Conservation (phyloP, 805 yeast species). For the Wickerhamomyces sydowiorum region DNA sequence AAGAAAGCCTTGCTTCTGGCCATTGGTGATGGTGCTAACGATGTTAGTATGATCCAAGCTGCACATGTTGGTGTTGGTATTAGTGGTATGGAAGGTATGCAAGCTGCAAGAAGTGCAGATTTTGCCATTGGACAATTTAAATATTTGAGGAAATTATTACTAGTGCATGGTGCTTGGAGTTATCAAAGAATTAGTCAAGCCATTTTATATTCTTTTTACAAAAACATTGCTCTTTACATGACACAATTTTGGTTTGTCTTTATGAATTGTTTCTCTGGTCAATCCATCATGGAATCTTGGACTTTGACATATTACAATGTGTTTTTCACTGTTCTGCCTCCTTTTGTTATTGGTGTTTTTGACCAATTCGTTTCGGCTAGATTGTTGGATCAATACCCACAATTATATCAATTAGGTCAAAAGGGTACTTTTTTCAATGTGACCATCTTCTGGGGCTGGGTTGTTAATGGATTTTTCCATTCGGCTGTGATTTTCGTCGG, state of each 20-base stretch:
- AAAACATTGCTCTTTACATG: constrained; percentile 92
- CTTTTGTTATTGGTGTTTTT: constrained; percentile 92
- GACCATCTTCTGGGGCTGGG: constrained; percentile 95
- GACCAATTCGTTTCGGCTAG: constrained; percentile 95
- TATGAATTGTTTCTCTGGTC: constrained; percentile 89
- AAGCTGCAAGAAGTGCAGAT: constrained; percentile 98
- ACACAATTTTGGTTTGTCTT: constrained; percentile 98
- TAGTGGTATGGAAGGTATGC: constrained; percentile 99
- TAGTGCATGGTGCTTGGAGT: constrained; percentile 98
- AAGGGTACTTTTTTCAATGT: constrained; percentile 85
- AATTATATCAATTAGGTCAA: constrained; percentile 87
- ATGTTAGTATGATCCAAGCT: constrained; percentile 98
- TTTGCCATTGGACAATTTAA: constrained; percentile 94
- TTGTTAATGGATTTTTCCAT: constrained; percentile 90
- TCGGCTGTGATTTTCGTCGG: constrained; percentile 80
- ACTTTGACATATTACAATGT: constrained; percentile 94
- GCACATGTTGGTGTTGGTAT: constrained; percentile 99
- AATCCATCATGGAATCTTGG: constrained; percentile 96
- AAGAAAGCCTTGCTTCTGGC: constrained; percentile 73
- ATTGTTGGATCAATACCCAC: constrained; percentile 86
- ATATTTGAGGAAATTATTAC: constrained; percentile 70
- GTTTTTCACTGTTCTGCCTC: constrained; percentile 90
- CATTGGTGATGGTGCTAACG: constrained; percentile 98
- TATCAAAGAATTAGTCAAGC: constrained; percentile 92
- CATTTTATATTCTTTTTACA: constrained; percentile 90